These are phyloP conservation scores for Geosiphon pyriformis DNA, from an alignment of 192 early-diverging fungal genomes.

Conservation along the genomic window DNA sequence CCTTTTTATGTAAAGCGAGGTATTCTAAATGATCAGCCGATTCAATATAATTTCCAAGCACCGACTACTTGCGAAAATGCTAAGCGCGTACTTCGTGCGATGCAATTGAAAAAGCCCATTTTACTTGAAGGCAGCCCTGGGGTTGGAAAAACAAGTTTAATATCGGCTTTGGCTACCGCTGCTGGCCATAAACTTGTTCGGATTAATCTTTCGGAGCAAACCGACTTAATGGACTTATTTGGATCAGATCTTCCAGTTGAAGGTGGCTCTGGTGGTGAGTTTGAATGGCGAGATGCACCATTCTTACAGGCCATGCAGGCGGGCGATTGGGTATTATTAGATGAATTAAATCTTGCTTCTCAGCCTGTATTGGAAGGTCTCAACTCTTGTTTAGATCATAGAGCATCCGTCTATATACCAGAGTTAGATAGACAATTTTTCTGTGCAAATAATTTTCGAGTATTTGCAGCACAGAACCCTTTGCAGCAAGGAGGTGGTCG, in stretches of 20 bases:
- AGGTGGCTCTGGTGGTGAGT: constrained; percentile 75
- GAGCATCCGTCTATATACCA: constrained; percentile 91
- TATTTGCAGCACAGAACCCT: constrained; percentile 98
- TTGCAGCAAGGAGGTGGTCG: constrained; percentile 95
- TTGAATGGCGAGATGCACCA: constrained; percentile 97
- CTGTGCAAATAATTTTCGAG: constrained; percentile 74
- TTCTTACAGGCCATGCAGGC: constrained; percentile 93
- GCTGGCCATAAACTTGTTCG: constrained; percentile 84
- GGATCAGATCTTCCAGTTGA: constrained; percentile 96
- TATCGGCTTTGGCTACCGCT: constrained; percentile 71
- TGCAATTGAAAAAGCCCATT: constrained; percentile 89
- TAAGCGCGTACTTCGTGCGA: constrained; percentile 76
- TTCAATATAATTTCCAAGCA: constrained; percentile 79
- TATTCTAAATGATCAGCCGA: constrained; percentile 36
- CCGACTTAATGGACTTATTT: constrained; percentile 97
- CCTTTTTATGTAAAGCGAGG: constrained; percentile 80
- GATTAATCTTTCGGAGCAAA: constrained; percentile 98
- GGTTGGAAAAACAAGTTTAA: constrained; percentile 92
- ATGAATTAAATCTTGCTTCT: constrained; percentile 97
- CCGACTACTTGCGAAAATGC: constrained; percentile 89
- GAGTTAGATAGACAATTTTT: constrained; percentile 88
- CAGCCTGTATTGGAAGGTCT: constrained; percentile 98
- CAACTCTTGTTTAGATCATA: constrained; percentile 97
- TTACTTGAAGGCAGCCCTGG: constrained; percentile 96
- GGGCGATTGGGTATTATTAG: constrained; percentile 95